phyloP scores from a whole-genome alignment of 176 grass and related monocot genomes.

The Bromus sterilis region DNA sequence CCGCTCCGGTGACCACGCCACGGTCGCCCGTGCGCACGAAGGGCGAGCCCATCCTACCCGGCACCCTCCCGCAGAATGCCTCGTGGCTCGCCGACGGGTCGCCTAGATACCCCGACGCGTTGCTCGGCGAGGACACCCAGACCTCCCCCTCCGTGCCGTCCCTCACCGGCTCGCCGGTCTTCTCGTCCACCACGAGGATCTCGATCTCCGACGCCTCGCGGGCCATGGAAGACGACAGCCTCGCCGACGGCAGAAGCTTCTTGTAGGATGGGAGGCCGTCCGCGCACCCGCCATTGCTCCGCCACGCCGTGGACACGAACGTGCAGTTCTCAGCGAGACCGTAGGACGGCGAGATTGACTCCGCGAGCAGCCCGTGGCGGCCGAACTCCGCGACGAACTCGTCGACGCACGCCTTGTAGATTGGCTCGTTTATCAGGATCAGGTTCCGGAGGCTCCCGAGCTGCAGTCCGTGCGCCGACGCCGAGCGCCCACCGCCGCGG shows the following conservation, averaged over 20 bases:
- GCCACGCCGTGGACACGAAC: slow-evolving; percentile 63
- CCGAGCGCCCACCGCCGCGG: slow-evolving; percentile 9
- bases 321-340: slow-evolving; percentile 63
- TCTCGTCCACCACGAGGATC: slow-evolving; percentile 42
- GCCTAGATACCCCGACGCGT: slow-evolving; percentile 52
- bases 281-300: not conserved
- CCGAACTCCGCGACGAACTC: slow-evolving; percentile 42
- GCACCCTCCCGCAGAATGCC: slow-evolving; percentile 30
- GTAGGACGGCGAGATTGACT: slow-evolving; percentile 45
- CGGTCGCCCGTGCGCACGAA: slow-evolving; percentile 56
- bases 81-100: slow-evolving; percentile 41
- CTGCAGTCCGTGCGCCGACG: not conserved
- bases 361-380: not conserved
- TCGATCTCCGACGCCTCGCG: slow-evolving; percentile 23
- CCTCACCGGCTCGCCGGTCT: slow-evolving; percentile 29
- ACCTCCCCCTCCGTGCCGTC: slow-evolving; percentile 59
- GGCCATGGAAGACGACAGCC: not conserved
- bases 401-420: slow-evolving; percentile 29
- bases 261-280: slow-evolving; percentile 20
- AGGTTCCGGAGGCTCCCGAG: slow-evolving; percentile 54
- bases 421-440: slow-evolving; percentile 53
- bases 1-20: slow-evolving; percentile 18
- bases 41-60: slow-evolving; percentile 6
- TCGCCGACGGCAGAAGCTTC: slow-evolving; percentile 48
- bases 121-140: slow-evolving; percentile 63